Conservation (phyloP, 2,329 filamentous ascomycete species). For the Scedosporium aurantiacum region DNA sequence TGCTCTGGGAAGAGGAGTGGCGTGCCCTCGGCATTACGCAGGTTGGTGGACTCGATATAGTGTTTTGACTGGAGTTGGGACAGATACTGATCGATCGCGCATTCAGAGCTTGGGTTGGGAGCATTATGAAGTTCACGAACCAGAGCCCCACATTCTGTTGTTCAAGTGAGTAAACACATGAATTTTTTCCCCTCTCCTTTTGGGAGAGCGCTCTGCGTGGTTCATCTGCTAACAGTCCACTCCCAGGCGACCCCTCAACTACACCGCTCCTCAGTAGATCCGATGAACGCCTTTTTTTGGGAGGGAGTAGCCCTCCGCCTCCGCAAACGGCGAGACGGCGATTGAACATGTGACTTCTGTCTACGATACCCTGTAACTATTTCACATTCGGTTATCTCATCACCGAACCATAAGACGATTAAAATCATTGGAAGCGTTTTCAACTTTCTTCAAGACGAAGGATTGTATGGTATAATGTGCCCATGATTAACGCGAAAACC, state of each 20-base stretch:
- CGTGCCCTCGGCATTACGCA: constrained; percentile 93
- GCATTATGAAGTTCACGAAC: constrained; percentile 98
- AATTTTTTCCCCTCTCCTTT: background rate
- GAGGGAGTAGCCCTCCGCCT: background rate
- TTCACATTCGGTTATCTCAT: constrained; percentile 3
- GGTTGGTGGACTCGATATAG: constrained; percentile 37
- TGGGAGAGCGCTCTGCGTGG: background rate
- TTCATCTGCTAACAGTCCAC: constrained; percentile 13
- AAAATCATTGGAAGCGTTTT: background rate
- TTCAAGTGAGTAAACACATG: constrained; percentile 79
- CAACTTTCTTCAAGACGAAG: background rate
- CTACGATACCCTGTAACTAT: constrained; percentile 7
- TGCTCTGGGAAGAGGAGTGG: constrained; percentile 98
- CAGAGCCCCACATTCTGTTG: constrained; percentile 92
- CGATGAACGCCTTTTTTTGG: background rate
- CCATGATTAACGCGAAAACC: background rate
- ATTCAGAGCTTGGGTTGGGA: constrained; percentile 91
- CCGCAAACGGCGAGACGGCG: background rate
- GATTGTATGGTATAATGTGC: background rate
- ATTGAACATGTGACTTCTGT: constrained; percentile 3
- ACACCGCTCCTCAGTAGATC: constrained; percentile 55
- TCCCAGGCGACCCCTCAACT: constrained; percentile 69
- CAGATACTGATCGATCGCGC: background rate
- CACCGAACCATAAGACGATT: constrained; percentile 1
- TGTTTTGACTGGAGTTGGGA: background rate